Base-by-base conservation (phyloP, 106 monocot genomes). In the Iris macrosiphon region DNA sequence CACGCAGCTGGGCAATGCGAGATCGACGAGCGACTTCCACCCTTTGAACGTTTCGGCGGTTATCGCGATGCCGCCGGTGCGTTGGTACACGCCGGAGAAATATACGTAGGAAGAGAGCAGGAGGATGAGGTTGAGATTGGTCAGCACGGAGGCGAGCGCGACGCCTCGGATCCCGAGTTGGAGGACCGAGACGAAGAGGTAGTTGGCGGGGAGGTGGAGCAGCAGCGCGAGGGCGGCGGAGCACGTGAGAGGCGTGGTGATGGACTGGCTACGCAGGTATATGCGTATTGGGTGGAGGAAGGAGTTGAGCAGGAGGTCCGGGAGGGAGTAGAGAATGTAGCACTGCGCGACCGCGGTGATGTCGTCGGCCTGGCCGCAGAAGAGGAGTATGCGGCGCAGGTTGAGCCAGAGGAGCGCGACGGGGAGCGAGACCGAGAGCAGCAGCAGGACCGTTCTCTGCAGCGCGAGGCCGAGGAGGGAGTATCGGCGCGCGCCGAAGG, bases 391-490 rank as follows among this genome's bases (percentile, higher is more conserved):
- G n/a, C 29, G 46, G 41, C 41, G 65, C 76, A 76, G 64, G 57
- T 26, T 35, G 45, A 59, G 11, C 76, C 70, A 76, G 26, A 76
- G 55, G 27, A 55, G 49, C 30, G 37, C 58, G 40, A 76, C 65
- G 52, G 76, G 76, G 18, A 76, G 4, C 24, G 58, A 76, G 51
- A 64, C 50, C 3, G 29, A 11, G 28, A 79, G 75, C 49, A 85
- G 75, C 7, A 84, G 57, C 30, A 79, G 33, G 12, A 88, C 53
- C 30, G 79, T 72, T 34, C 72, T 71, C 40, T 65, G 69, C n/a
- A 88, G 69, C 23, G 79, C 58, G 45, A 64, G 66, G 42, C 75
- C 72, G 61, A 88, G 69, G 53, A 75, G 79, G 30, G 38, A n/a
- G 13, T 19, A 57, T 5, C 68, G 78, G 32, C 69, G 40, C 7